phyloP scores from a whole-genome alignment of 305 asterid genomes.

The Vinca major region DNA sequence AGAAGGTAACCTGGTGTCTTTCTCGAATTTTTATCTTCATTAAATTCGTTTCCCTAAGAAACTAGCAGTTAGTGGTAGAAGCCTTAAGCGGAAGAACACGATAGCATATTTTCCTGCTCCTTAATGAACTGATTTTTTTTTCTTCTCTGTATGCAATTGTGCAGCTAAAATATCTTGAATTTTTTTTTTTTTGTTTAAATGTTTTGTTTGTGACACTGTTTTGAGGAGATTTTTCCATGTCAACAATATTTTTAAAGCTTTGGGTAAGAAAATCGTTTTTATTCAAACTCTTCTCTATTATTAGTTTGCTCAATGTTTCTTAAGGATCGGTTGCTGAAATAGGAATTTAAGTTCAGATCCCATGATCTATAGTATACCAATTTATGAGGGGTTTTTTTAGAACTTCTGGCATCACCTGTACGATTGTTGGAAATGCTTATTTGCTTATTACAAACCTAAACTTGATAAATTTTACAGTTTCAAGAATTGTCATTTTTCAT shows the following conservation, averaged over 20 bases:
- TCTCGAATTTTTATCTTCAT: neutral
- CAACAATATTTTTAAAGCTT: too few relatives aligned
- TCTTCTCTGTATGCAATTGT: neutral
- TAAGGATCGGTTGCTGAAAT: neutral
- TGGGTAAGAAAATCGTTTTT: too few relatives aligned
- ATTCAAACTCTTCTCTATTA: too few relatives aligned
- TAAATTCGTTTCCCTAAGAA: neutral
- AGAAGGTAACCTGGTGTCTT: slow-evolving; percentile 48
- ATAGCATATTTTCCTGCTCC: neutral
- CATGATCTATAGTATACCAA: too few relatives aligned
- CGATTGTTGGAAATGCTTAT: too few relatives aligned
- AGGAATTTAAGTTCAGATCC: too few relatives aligned
- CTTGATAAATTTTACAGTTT: neutral
- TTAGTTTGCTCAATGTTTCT: neutral
- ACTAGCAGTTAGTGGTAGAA: neutral
- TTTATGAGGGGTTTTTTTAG: too few relatives aligned
- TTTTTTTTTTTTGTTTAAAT: too few relatives aligned
- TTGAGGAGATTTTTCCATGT: neutral
- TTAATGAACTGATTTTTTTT: neutral
- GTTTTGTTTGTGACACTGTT: too few relatives aligned
- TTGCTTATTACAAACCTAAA: neutral
- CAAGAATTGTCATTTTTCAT: neutral
- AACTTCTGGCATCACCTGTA: too few relatives aligned
- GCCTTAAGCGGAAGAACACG: neutral
- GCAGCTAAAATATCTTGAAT: neutral